Evolutionary conservation across 768 basidiomycete genomes (phyloP).

Genomic region (Amanita rubescens): DNA sequence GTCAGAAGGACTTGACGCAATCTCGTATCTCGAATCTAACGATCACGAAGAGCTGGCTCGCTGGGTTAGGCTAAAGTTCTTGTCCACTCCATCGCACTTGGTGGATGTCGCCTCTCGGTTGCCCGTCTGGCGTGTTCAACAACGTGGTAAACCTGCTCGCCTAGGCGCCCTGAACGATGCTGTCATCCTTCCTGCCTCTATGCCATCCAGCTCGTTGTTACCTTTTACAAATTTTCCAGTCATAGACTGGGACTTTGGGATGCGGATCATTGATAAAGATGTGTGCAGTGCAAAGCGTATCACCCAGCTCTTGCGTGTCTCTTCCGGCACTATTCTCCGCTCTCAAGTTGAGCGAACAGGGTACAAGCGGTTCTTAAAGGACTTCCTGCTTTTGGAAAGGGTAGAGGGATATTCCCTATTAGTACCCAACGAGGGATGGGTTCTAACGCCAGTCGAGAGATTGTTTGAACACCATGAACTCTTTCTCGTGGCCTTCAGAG

Average conservation of each 20-base stretch:
- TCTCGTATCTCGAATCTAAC: slow-evolving; percentile 14
- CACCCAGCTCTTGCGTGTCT: background rate
- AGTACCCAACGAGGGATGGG: slow-evolving; percentile 25
- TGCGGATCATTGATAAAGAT: background rate
- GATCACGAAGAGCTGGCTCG: slow-evolving; percentile 18
- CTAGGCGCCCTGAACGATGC: slow-evolving; percentile 11
- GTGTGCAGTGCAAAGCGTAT: background rate
- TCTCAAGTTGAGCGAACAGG: background rate
- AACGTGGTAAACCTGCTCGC: slow-evolving; percentile 9
- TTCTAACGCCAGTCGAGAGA: slow-evolving; percentile 17
- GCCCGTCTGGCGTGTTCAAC: slow-evolving; percentile 26
- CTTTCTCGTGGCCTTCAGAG: slow-evolving; percentile 29
- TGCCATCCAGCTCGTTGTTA: background rate
- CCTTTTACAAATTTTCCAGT: background rate
- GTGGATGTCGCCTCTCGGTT: slow-evolving; percentile 19
- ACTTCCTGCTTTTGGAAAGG: background rate
- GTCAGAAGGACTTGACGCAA: slow-evolving; percentile 8
- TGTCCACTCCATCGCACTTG: slow-evolving; percentile 5
- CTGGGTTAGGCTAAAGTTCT: slow-evolving; percentile 23
- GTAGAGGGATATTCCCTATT: slow-evolving; percentile 12
- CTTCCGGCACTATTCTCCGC: background rate
- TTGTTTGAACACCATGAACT: slow-evolving; percentile 30
- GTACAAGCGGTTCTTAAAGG: background rate
- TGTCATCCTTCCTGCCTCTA: slow-evolving; percentile 11
- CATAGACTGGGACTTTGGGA: background rate